Evolutionary conservation across 768 basidiomycete genomes (phyloP).

Genomic region (Leucosporidium yakuticum): DNA sequence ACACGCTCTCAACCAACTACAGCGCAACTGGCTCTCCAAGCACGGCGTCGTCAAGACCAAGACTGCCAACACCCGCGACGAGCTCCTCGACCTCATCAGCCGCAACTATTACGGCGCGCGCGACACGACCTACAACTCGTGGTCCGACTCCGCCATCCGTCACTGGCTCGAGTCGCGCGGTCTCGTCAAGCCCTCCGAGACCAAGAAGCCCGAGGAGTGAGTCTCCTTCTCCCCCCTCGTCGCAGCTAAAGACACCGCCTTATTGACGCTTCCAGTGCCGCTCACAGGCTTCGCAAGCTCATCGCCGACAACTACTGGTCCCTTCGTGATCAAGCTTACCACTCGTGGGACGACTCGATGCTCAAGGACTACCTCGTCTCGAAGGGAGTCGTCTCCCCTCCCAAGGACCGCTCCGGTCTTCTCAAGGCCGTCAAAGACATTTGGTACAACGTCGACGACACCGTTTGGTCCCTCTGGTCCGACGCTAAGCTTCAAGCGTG

Average conservation of each 20-base stretch:
- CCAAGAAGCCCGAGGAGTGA: slow-evolving; percentile 22
- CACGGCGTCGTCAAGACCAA: slow-evolving; percentile 66
- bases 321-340: slow-evolving; percentile 44
- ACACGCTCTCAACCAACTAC: neutral
- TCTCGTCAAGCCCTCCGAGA: slow-evolving; percentile 30
- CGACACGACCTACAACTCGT: slow-evolving; percentile 34
- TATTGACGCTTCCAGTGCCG: neutral
- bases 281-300: slow-evolving; percentile 43
- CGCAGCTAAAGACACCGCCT: neutral
- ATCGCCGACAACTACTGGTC: slow-evolving; percentile 46
- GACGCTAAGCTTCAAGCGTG: slow-evolving; percentile 36
- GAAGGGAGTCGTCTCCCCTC: slow-evolving; percentile 59
- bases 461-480: slow-evolving; percentile 37
- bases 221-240: slow-evolving; percentile 4
- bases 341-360: slow-evolving; percentile 70
- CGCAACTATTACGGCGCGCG: slow-evolving; percentile 63
- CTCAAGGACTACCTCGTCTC: slow-evolving; percentile 72
- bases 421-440: slow-evolving; percentile 20
- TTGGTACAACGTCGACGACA: slow-evolving; percentile 24
- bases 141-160: slow-evolving; percentile 36
- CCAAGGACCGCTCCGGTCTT: slow-evolving; percentile 24
- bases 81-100: slow-evolving; percentile 62
- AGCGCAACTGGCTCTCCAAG: slow-evolving; percentile 77
- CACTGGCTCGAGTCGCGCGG: slow-evolving; percentile 36
- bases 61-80: slow-evolving; percentile 56